Conservation (phyloP, 176 grass and related monocot genomes). For the Eragrostis nindensis region DNA sequence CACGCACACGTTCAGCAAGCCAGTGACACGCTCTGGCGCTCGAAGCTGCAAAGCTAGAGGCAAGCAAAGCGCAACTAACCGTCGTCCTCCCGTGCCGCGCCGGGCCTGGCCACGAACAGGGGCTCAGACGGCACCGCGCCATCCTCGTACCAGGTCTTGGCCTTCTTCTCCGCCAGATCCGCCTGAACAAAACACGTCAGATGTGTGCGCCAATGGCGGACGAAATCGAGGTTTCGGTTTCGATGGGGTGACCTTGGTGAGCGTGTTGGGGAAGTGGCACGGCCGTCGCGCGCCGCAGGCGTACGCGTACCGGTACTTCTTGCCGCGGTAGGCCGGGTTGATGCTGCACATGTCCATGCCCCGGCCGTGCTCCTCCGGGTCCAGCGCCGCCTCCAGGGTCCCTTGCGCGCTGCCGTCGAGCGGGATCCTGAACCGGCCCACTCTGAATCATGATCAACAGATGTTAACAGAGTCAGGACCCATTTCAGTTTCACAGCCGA, state of each 20-base stretch:
- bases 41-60: too few species aligned
- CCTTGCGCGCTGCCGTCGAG: constrained; percentile 76
- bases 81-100: constrained; percentile 79
- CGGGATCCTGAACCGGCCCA: constrained; percentile 89
- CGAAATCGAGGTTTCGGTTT: neutral
- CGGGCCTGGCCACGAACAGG: constrained; percentile 76
- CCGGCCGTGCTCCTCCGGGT: constrained; percentile 81
- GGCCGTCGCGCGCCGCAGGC: constrained; percentile 85
- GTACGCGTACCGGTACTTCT: constrained; percentile 82
- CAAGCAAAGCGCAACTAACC: constrained; percentile 47
- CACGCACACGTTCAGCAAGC: neutral
- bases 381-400: constrained; percentile 63
- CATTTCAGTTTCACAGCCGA: too few species aligned
- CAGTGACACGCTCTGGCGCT: too few species aligned
- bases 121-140: constrained; percentile 90
- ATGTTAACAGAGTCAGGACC: too few species aligned
- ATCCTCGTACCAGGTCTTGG: constrained; percentile 89
- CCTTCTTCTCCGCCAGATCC: constrained; percentile 75
- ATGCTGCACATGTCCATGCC: constrained; percentile 96
- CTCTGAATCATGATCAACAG: constrained; percentile 40
- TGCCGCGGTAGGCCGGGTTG: constrained; percentile 77
- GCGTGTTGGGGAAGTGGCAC: constrained; percentile 98
- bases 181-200: neutral
- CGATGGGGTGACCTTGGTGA: constrained; percentile 59
- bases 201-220: too few species aligned